Conservation (phyloP, 305 asterid species). For the Fraxinus dipetala region DNA sequence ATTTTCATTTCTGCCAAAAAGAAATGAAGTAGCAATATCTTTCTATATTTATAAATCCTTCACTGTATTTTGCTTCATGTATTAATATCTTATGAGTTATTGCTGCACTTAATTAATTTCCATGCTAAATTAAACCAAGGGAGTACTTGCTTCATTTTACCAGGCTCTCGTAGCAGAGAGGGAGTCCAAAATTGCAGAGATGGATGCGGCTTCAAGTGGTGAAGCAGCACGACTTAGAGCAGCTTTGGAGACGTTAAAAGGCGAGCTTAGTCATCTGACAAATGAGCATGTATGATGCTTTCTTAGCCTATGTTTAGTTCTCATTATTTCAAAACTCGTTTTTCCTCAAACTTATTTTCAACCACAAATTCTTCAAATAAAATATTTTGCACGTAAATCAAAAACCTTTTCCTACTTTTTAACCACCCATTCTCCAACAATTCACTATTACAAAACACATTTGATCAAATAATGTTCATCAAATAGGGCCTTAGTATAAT, state of each 20-base stretch:
- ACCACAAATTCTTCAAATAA: background rate
- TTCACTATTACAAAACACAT: background rate
- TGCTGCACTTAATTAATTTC: background rate
- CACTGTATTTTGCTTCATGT: background rate
- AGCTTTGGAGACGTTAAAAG: slow-evolving; percentile 77
- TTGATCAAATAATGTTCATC: background rate
- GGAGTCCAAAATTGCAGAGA: slow-evolving; percentile 88
- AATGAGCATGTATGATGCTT: slow-evolving; percentile 58
- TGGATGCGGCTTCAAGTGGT: slow-evolving; percentile 99
- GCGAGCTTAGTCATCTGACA: slow-evolving; percentile 70
- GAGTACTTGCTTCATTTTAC: slow-evolving; percentile 22
- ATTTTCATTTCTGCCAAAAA: slow-evolving; percentile 9
- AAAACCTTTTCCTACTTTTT: background rate
- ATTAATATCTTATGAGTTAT: background rate
- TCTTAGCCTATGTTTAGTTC: background rate
- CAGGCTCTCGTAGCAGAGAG: slow-evolving; percentile 75
- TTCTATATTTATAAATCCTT: background rate
- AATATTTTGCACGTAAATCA: background rate
- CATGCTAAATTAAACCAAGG: slow-evolving; percentile 16
- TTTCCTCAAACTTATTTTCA: background rate
- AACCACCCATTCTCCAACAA: background rate
- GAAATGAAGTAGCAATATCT: slow-evolving; percentile 8
- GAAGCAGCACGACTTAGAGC: slow-evolving; percentile 93
- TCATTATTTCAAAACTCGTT: background rate
- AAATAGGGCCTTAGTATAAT: background rate